Conservation (phyloP, 345 rosid species). For the Conringia planisiliqua region DNA sequence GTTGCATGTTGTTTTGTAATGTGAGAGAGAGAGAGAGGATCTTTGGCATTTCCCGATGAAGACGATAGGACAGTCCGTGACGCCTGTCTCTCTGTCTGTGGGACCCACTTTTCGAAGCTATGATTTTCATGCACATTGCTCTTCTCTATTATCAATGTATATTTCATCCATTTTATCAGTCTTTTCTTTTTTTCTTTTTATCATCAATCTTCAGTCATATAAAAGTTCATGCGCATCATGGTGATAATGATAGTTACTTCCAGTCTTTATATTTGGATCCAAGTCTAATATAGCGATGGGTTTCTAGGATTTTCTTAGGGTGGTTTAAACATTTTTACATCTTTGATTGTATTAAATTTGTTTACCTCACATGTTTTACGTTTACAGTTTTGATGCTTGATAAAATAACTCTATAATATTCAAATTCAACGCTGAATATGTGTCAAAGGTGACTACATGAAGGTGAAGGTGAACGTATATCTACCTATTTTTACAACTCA, state of each 20-base stretch:
- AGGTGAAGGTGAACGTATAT: background rate
- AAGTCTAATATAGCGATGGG: background rate
- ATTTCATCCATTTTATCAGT: background rate
- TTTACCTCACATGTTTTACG: background rate
- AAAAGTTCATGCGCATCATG: background rate
- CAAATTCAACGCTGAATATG: background rate
- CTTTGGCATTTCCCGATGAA: slow-evolving; percentile 45
- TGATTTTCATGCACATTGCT: slow-evolving; percentile 36
- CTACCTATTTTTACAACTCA: background rate
- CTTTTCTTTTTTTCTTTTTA: background rate
- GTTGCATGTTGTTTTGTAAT: slow-evolving; percentile 33
- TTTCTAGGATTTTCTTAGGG: background rate
- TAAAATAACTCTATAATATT: background rate
- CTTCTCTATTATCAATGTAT: slow-evolving; percentile 1
- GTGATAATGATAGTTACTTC: background rate
- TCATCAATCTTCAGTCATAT: slow-evolving; percentile 4
- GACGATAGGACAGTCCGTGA: slow-evolving; percentile 67
- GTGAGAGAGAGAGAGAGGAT: slow-evolving; percentile 32
- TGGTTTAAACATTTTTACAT: background rate
- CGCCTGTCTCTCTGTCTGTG: slow-evolving; percentile 44
- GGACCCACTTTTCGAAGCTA: slow-evolving; percentile 25
- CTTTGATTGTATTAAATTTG: background rate
- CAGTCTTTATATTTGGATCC: slow-evolving; percentile 5
- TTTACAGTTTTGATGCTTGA: background rate
- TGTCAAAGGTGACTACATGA: background rate